Conservation (phyloP, 805 yeast genomes). For the Candida krabiensis region DNA sequence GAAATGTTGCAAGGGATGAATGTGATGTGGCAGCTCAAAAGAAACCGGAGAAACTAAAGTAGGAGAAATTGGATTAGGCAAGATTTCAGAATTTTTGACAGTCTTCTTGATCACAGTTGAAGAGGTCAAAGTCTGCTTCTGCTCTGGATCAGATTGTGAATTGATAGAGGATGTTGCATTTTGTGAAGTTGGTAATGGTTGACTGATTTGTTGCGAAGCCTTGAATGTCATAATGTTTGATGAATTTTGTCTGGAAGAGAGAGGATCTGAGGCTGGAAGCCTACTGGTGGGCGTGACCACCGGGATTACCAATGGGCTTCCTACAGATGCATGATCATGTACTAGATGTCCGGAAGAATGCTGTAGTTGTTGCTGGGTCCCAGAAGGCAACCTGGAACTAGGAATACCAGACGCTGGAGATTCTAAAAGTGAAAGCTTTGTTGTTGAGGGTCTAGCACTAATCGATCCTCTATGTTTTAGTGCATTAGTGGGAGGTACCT, state of each 20-base stretch:
- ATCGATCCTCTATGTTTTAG: conserved; percentile 57
- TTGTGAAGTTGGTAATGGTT: too few relatives aligned
- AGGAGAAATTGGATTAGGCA: conserved; percentile 10
- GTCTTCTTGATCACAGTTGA: too few relatives aligned
- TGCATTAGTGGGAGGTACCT: conserved; percentile 41
- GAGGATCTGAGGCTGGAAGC: too few relatives aligned
- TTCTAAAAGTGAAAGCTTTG: conserved; percentile 27
- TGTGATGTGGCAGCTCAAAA: conserved; percentile 17
- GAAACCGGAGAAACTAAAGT: conserved; percentile 19
- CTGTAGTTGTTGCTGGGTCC: conserved; percentile 10
- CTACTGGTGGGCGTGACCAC: too few relatives aligned
- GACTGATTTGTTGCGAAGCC: too few relatives aligned
- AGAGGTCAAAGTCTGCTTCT: conserved; percentile 3
- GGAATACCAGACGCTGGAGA: conserved; percentile 27
- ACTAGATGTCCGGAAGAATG: neutral
- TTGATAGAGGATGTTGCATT: too few relatives aligned
- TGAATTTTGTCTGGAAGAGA: neutral
- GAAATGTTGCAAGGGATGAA: conserved; percentile 21
- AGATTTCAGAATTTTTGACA: conserved; percentile 2
- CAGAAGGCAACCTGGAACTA: conserved; percentile 30
- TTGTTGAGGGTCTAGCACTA: conserved; percentile 50
- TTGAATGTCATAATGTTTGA: conserved; percentile 1
- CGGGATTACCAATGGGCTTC: too few relatives aligned
- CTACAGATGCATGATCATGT: neutral
- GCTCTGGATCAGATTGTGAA: too few relatives aligned